Evolutionary conservation across 2,329 filamentous ascomycete genomes (phyloP), one percentile per base, ranked within the genome.

Genomic region (Didymella exigua): DNA sequence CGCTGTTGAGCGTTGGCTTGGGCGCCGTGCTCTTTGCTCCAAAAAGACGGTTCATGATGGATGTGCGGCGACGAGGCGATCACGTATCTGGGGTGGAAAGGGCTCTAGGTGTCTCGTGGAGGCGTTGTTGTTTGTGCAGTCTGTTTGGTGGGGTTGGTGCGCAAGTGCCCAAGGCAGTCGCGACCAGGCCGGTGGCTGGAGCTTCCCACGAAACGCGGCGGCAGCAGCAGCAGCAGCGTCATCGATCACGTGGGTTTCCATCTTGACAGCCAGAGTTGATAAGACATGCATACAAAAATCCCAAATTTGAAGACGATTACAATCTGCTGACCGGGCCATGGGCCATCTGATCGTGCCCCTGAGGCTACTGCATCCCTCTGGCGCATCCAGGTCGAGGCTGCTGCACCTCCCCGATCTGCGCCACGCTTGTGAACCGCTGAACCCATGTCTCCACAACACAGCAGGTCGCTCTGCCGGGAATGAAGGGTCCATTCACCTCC

Each of bases 11-110:
- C 45, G 90, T 93, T 13, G 95, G 91, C 78, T 98, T 98, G 49
- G 95, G 93, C 60, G 87, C 88, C 62, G 89, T 88, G 78, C 85
- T 89, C 79, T 93, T 95, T 67, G 89, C 85, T 74, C 95, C 95
- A 76, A 99, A 99, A 67, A 99, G 84, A 68, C 95, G 90, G 77
- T 99, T 98, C 95, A 99, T 98, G 60, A 50, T 82, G 77, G 44
- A 29, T 3, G 19, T 9, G 23, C n/a, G 34, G 4, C n/a, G 26
- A 14, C 18, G 18, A 29, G 26, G 18, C 13, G 11, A 5, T 18
- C 30, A 21, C 26, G 23, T 18, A 14, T 7, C 18, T 23, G 24
- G 4, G 26, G 11, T n/a, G n/a, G n/a, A n/a, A n/a, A n/a, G n/a
- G 10, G n/a, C 9, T 11, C 19, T 23, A 38, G 24, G 21, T 40